Percentiles rank a stretch among this genome's conserved stretches.
These are phyloP conservation scores for Wickerhamomyces kurtzmanii DNA, from an alignment of 805 yeast species.

Conservation along the genomic window DNA sequence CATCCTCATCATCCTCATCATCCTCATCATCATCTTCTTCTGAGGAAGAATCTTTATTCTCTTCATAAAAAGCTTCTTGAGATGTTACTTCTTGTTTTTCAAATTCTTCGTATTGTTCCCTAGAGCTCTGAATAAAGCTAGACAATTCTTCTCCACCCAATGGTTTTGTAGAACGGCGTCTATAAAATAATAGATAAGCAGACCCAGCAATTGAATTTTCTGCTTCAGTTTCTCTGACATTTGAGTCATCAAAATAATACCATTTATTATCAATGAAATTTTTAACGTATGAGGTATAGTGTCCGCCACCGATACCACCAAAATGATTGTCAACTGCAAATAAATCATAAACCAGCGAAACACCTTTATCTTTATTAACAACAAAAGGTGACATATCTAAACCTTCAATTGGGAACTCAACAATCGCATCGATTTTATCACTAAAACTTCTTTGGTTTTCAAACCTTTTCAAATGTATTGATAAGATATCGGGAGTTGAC, in stretches of 20 bases:
- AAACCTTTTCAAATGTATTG: constrained; percentile 86
- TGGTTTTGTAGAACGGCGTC: constrained; percentile 32
- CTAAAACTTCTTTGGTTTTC: constrained; percentile 77
- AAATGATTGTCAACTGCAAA: constrained; percentile 92
- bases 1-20: constrained; percentile 3
- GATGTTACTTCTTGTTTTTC: constrained; percentile 12
- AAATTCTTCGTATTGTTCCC: constrained; percentile 19
- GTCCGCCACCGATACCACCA: constrained; percentile 97
- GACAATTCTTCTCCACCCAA: constrained; percentile 40
- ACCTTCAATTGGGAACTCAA: constrained; percentile 80
- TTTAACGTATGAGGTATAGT: constrained; percentile 84
- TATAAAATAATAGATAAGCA: constrained; percentile 81
- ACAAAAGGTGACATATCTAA: constrained; percentile 63
- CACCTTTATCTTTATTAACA: constrained; percentile 19
- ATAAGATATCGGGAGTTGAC: constrained; percentile 87
- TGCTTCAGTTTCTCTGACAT: constrained; percentile 56
- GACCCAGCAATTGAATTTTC: constrained; percentile 57
- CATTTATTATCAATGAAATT: constrained; percentile 70
- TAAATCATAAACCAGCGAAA: constrained; percentile 58
- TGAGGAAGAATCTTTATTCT: constrained; percentile 13
- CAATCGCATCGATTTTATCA: constrained; percentile 79
- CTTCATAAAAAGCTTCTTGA: constrained; percentile 17
- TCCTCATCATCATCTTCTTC: constrained; percentile 12
- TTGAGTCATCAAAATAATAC: constrained; percentile 87
- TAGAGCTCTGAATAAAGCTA: constrained; percentile 30